Conservation (phyloP, 1,284 basidiomycete species). For the Sporisorium iseilematis-ciliati region DNA sequence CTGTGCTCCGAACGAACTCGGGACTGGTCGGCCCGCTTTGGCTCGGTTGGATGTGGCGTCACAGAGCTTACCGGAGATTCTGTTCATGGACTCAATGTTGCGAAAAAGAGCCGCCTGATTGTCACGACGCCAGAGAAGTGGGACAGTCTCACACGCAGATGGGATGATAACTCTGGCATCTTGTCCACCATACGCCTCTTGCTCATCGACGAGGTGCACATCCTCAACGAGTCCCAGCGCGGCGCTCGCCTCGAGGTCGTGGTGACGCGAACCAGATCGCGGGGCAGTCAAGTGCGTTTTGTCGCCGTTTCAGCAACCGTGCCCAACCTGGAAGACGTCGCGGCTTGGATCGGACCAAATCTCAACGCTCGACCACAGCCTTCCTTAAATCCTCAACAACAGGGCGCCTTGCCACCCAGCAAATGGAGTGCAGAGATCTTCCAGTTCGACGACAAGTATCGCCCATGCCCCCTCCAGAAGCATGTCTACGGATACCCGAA, state of each 20-base stretch:
- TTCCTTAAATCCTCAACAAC: not conserved
- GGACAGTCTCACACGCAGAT: conserved; percentile 57
- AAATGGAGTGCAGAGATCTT: conserved; percentile 37
- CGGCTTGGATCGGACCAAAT: conserved; percentile 80
- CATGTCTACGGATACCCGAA: conserved; percentile 71
- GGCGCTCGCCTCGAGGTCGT: conserved; percentile 83
- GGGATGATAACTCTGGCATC: conserved; percentile 55
- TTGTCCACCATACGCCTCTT: conserved; percentile 71
- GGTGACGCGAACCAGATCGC: conserved; percentile 87
- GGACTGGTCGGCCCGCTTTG: conserved; percentile 88
- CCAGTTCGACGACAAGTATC: conserved; percentile 57
- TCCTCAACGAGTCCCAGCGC: conserved; percentile 79
- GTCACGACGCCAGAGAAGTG: conserved; percentile 75
- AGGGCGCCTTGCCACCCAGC: not conserved
- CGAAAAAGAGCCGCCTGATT: conserved; percentile 69
- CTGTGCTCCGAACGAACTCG: conserved; percentile 84
- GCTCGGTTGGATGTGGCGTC: conserved; percentile 77
- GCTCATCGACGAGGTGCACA: conserved; percentile 91
- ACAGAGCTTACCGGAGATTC: conserved; percentile 79
- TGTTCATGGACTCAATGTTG: conserved; percentile 37
- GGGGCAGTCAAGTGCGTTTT: conserved; percentile 77
- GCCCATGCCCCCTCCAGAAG: conserved; percentile 59
- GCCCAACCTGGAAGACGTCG: conserved; percentile 91
- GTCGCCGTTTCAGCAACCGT: conserved; percentile 92
- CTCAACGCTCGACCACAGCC: not conserved